These are phyloP conservation scores for Dispira parvispora DNA, from an alignment of 192 early-diverging fungal species.

Conservation along the genomic window DNA sequence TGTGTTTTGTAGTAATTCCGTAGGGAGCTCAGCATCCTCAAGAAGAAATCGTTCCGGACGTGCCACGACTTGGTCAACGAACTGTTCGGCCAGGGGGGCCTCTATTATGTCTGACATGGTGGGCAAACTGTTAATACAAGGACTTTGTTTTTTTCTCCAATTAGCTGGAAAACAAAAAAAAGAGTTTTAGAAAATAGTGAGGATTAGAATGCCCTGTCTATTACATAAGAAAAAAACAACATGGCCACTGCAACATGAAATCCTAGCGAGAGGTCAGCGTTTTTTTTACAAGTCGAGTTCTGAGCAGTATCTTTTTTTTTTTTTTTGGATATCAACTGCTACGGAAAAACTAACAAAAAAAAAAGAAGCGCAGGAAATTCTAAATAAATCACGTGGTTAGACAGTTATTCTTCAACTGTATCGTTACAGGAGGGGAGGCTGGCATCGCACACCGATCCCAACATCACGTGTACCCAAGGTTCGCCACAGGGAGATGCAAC, in stretches of 20 bases:
- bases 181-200: background rate
- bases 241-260: background rate
- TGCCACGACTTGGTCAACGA: background rate
- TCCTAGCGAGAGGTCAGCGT: background rate
- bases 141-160: background rate
- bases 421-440: too few relatives aligned
- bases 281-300: background rate
- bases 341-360: background rate
- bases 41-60: constrained; percentile 3
- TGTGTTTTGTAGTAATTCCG: background rate
- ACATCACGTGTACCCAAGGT: too few relatives aligned
- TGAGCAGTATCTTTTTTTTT: background rate
- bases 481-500: too few relatives aligned
- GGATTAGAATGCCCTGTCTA: background rate
- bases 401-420: too few relatives aligned
- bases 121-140: background rate
- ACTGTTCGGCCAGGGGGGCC: background rate
- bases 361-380: too few relatives aligned
- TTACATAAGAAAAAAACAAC: background rate
- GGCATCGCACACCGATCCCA: too few relatives aligned
- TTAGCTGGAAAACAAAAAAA: background rate
- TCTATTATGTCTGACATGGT: background rate
- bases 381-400: too few relatives aligned
- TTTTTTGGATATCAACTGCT: background rate
- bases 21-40: background rate